Percentiles rank a stretch among this genome's conserved stretches.
These are phyloP conservation scores for Lodderomyces pseudojiufengensis DNA, from an alignment of 1,139 yeast genomes.

Conservation along the genomic window DNA sequence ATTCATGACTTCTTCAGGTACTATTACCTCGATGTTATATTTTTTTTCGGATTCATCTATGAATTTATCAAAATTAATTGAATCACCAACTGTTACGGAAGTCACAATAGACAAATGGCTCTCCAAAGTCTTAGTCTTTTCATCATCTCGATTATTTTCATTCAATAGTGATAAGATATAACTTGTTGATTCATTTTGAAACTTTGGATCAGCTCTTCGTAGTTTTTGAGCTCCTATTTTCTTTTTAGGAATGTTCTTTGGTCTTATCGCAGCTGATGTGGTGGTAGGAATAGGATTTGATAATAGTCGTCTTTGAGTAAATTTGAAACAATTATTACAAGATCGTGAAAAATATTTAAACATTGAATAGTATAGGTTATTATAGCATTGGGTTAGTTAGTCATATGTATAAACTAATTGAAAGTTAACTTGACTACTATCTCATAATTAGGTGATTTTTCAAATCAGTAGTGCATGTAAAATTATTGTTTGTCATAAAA, in stretches of 20 bases:
- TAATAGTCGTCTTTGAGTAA: no score
- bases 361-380: no score
- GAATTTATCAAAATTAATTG: slow-evolving; percentile 52
- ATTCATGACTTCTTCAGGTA: slow-evolving; percentile 69
- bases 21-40: slow-evolving; percentile 31
- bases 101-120: slow-evolving; percentile 38
- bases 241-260: slow-evolving; percentile 16
- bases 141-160: slow-evolving; percentile 17
- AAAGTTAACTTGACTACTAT: no score
- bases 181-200: slow-evolving; percentile 20
- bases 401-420: no score
- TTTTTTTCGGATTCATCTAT: slow-evolving; percentile 31
- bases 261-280: background rate
- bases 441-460: no score
- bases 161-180: slow-evolving; percentile 27
- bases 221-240: slow-evolving; percentile 25
- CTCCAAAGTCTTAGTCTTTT: slow-evolving; percentile 22
- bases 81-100: slow-evolving; percentile 67
- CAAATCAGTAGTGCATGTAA: no score
- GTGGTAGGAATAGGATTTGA: no score
- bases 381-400: no score
- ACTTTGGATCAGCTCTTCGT: slow-evolving; percentile 23
- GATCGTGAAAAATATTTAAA: no score
- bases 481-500: no score
- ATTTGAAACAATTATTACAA: no score